Evolutionary conservation across 2,329 filamentous ascomycete genomes (phyloP), one percentile per base, ranked within the genome.

Genomic region (Arthrobotrys conoides): DNA sequence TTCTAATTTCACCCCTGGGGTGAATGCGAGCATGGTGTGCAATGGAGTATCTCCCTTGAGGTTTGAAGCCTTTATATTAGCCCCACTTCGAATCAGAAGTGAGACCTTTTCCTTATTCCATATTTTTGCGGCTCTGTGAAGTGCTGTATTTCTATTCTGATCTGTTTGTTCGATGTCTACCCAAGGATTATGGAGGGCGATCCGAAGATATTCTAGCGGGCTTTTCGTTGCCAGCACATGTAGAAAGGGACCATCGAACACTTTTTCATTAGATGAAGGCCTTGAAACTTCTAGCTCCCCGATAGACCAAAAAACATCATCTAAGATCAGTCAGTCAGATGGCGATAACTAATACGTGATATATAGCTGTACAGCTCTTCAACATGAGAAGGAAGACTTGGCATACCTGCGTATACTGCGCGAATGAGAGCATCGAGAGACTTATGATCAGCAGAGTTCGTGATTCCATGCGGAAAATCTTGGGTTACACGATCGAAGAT

Each of bases 161-260:
- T 64, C 38, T n/a, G 20, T 12, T 33, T 38, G 48, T 18, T 49
- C 9, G 4, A 70, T 12, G 2, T 57, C 16, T 12, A 77, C 5
- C 73, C 73, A 77, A 16, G 73, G 73, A 18, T 77, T 77, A 14
- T 53, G 10, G 3, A 77, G 22, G n/a, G 59, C 59, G 22, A 57
- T 53, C 12, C 14, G 20, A 24, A 77, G 67, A n/a, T 36, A 63
- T 12, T 49, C 5, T 3, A n/a, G 20, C 9, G 51, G n/a, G 6
- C 24, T 46, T 1, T 16, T 16, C 3, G 44, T 4, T 14, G 49
- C 30, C 0, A 67, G 12, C n/a, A 63, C 9, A 36, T 61, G 27
- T 10, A 68, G 5, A 16, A 63, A 36, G 3, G 12, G 5, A 10
- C 49, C 36, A 38, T 0, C 1, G 12, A 44, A 63, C 9, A 12